Evolutionary conservation across 352 stramenopile species (phyloP), one percentile per base, ranked within the genome.

Genomic region (Phytopythium boreale): DNA sequence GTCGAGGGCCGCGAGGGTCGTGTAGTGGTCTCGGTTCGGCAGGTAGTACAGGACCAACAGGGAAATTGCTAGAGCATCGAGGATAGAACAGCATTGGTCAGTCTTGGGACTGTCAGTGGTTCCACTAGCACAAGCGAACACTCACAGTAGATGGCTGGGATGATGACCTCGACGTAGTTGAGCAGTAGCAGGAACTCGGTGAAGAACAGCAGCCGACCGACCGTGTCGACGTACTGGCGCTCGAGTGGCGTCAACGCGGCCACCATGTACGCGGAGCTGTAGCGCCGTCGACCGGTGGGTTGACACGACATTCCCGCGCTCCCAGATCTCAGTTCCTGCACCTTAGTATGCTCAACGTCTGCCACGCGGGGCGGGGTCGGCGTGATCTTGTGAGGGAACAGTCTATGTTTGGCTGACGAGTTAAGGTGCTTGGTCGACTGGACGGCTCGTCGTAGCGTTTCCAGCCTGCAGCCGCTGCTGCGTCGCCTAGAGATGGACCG

Each of bases 131-230:
- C 43, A 12, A 62, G 14, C 29, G 3, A 66, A 71, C n/a, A n/a
- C 66, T 62, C 60, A 82, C 74, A 64, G 58, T 79, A 81, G 24
- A 82, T 69, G 8, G 74, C 20, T 7, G 76, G 72, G 24, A 85
- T 67, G 29, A 76, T 63, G 5, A 79, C 70, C 39, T 82, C 72
- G 3, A 76, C 64, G 29, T 73, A 80, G 56, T 85, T 77, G 41
- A 76, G 64, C 56, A 82, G 57, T 11, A 82, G 24, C n/a, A 82
- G 31, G 15, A 80, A 86, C 66, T 83, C 74, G 3, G 77, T 75
- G 51, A 80, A 64, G 41, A 82, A 77, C 4, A 85, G 64, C 39
- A 81, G 46, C 36, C 70, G 53, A 6, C 70, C 56, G 0, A 69
- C 55, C 14, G 68, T 47, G 0, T 64, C 24, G 1, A 70, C 53